These are phyloP conservation scores for Echinochloa phyllopogon DNA, from an alignment of 176 grass and related monocot genomes.

Conservation along the genomic window DNA sequence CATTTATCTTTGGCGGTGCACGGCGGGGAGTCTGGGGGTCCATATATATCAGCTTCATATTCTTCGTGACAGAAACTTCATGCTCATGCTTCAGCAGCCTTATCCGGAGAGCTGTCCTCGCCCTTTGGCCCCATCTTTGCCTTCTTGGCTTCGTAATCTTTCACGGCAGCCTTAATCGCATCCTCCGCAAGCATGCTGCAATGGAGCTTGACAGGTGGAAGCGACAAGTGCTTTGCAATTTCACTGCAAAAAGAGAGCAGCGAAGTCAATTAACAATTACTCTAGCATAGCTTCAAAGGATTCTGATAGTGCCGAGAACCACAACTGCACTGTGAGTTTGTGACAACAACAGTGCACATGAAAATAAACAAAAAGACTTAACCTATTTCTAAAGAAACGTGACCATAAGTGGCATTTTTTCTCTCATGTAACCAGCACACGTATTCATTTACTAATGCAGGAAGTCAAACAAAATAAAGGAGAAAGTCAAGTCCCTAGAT, in stretches of 20 bases:
- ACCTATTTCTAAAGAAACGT: neutral
- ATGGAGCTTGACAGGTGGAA: constrained; percentile 97
- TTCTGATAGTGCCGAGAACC: neutral
- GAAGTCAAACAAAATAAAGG: constrained; percentile 1
- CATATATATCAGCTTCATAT: neutral
- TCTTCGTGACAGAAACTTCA: constrained; percentile 1
- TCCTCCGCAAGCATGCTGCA: constrained; percentile 98
- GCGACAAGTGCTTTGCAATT: constrained; percentile 94
- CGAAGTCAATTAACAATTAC: constrained; percentile 14
- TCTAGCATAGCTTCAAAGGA: neutral
- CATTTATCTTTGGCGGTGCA: neutral
- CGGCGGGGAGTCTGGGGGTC: no score
- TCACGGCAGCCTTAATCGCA: constrained; percentile 96
- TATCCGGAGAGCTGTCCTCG: constrained; percentile 22
- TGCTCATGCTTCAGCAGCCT: constrained; percentile 50
- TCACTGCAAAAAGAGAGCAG: constrained; percentile 57
- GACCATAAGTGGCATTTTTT: neutral
- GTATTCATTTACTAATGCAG: neutral
- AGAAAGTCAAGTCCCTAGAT: neutral
- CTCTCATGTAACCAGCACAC: neutral
- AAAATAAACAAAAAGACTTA: neutral
- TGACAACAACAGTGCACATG: neutral
- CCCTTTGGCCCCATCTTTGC: constrained; percentile 23
- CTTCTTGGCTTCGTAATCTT: constrained; percentile 95
- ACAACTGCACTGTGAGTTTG: neutral